Evolutionary conservation across 2,329 filamentous ascomycete genomes (phyloP).

Genomic region (Penicillium sp.): DNA sequence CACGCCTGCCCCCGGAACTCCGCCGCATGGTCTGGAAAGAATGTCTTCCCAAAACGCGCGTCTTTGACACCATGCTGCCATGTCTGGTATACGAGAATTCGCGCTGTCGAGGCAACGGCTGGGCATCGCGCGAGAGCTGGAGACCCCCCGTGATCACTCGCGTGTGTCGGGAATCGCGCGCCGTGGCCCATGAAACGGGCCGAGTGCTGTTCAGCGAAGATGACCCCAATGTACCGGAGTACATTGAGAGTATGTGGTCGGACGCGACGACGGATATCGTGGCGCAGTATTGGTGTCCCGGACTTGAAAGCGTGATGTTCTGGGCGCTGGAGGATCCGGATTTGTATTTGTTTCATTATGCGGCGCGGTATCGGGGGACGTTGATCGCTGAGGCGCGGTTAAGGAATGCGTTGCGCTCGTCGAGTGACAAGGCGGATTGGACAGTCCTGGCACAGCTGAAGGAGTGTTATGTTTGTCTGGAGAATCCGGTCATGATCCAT

Average conservation of each 20-base stretch:
- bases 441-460: background rate
- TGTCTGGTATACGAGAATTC: background rate
- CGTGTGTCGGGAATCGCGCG: background rate
- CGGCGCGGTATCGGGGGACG: background rate
- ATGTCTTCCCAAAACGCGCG: background rate
- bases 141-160: background rate
- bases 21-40: slow-evolving; percentile 3
- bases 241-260: slow-evolving; percentile 2
- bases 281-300: background rate
- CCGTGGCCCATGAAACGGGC: slow-evolving; percentile 1
- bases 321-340: background rate
- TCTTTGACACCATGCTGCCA: background rate
- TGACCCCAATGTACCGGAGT: background rate
- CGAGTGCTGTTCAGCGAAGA: background rate
- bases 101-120: background rate
- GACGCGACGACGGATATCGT: slow-evolving; percentile 1
- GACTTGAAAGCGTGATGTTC: background rate
- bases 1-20: background rate
- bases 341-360: background rate
- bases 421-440: background rate
- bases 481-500: background rate
- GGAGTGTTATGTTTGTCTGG: background rate
- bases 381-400: background rate
- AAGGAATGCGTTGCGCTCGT: background rate
- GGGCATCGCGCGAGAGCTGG: background rate